Conservation (phyloP, 2,329 filamentous ascomycete genomes). For the Lachnellula occidentalis region DNA sequence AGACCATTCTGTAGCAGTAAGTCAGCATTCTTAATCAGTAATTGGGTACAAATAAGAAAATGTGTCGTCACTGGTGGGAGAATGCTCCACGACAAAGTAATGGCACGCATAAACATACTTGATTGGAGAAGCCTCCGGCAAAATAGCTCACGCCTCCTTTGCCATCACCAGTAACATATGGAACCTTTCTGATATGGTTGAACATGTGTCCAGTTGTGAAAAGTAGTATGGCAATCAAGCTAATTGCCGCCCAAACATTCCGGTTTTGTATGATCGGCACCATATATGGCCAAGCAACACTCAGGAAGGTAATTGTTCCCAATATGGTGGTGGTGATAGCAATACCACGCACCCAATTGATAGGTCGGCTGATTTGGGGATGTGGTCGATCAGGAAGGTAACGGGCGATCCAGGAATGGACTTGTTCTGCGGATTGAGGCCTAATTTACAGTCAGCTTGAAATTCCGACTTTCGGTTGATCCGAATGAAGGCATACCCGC, state of each 20-base stretch:
- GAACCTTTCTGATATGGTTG: slow-evolving; percentile 95
- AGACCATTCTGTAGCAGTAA: slow-evolving; percentile 55
- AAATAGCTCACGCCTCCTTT: slow-evolving; percentile 86
- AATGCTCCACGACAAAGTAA: background rate
- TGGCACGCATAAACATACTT: slow-evolving; percentile 36
- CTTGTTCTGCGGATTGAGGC: slow-evolving; percentile 66
- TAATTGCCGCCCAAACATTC: slow-evolving; percentile 89
- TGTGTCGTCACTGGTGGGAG: too few species aligned
- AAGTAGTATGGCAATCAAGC: slow-evolving; percentile 80
- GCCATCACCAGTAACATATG: slow-evolving; percentile 82
- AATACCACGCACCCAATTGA: slow-evolving; percentile 78
- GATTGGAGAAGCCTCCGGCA: slow-evolving; percentile 85
- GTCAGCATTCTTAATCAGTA: background rate
- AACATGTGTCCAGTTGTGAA: slow-evolving; percentile 99
- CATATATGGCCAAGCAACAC: slow-evolving; percentile 71
- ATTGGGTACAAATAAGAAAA: too few species aligned
- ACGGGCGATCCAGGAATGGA: slow-evolving; percentile 73
- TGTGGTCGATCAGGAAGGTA: slow-evolving; percentile 74
- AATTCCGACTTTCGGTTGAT: background rate
- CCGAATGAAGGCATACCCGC: slow-evolving; percentile 51
- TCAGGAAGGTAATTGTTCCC: slow-evolving; percentile 61
- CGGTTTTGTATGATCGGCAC: slow-evolving; percentile 80
- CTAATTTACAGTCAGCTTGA: slow-evolving; percentile 38
- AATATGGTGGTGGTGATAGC: slow-evolving; percentile 63
- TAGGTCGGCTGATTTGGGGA: slow-evolving; percentile 71